Evolutionary conservation across 148 eudicot species (phyloP), one percentile per base, ranked within the genome.

Genomic region (Cornus controversa): DNA sequence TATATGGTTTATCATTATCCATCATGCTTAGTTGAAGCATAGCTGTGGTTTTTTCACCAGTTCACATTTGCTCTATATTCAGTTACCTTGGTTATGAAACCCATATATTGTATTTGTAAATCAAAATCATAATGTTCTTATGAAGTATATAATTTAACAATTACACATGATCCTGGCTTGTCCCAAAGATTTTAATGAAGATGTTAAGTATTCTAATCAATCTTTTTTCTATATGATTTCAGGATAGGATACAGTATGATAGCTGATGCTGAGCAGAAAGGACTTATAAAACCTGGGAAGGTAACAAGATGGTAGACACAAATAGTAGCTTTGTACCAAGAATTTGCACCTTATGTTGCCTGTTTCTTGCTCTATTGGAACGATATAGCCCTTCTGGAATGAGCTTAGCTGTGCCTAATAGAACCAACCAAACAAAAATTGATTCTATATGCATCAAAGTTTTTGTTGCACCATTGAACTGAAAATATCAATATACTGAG

Each of bases 231-330:
- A 40, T 67, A 63, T 81, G 71, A 57, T 88, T 82, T 79, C 91
- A 96, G 99, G 93, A 96, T 96, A 76, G 98, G 99, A 60, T 88
- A 87, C 84, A 93, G 98, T 85, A 96, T 96, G 99, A 87, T 96
- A 37, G 47, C 86, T 78, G 98, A 96, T 85, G 99, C 98, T 69
- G 99, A 96, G 86, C 83, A 90, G 81, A 85, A 66, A 80, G 99
- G 98, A 65, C 79, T 84, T 67, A 96, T 96, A 72, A 91, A 92
- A 75, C 90, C 98, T 22, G 98, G 99, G 78, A 93, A 93, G 98
- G 99, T 93, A 89, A 50, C 64, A 6, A 10, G 26, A 50, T 25
- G 11, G 58, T 11, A 57, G 29, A 47, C 45, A 27, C 10, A 65
- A 70, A 14, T 34, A 26, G 28, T 69, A 3, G 60, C 27, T 37